Conservation (phyloP, 176 grass and related monocot species). For the Rhynchospora pubera region DNA sequence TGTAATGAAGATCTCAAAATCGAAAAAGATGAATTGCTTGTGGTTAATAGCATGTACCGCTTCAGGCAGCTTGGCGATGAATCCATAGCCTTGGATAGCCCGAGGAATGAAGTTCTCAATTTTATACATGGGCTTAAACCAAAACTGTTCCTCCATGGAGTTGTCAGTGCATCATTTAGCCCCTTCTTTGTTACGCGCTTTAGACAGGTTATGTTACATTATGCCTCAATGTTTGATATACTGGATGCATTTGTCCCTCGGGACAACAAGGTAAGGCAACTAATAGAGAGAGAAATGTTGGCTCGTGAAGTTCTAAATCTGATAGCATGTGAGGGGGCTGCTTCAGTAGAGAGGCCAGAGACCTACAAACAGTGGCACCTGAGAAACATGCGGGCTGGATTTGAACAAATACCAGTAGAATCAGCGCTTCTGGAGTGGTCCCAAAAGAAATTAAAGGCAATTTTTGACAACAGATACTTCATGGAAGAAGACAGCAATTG, state of each 20-base stretch:
- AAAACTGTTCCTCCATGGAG: constrained; percentile 29
- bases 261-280: constrained; percentile 15
- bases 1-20: constrained; percentile 26
- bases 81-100: constrained; percentile 29
- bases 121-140: constrained; percentile 30
- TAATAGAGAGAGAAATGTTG: constrained; percentile 32
- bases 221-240: constrained; percentile 30
- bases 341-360: constrained; percentile 33
- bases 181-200: constrained; percentile 32
- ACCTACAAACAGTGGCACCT: constrained; percentile 38
- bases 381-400: constrained; percentile 27
- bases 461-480: constrained; percentile 27
- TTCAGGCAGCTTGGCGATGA: constrained; percentile 37
- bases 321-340: constrained; percentile 30
- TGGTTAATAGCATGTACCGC: constrained; percentile 32
- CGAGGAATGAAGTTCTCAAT: constrained; percentile 31
- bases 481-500: constrained; percentile 32
- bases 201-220: constrained; percentile 30
- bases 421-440: constrained; percentile 16
- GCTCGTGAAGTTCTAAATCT: constrained; percentile 27
- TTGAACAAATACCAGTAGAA: constrained; percentile 21
- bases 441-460: constrained; percentile 23
- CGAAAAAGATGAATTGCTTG: constrained; percentile 29
- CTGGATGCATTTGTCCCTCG: constrained; percentile 24
- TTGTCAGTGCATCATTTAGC: constrained; percentile 29